Base-by-base conservation (phyloP, 768 basidiomycete species). In the Thelephora aurantiotincta region DNA sequence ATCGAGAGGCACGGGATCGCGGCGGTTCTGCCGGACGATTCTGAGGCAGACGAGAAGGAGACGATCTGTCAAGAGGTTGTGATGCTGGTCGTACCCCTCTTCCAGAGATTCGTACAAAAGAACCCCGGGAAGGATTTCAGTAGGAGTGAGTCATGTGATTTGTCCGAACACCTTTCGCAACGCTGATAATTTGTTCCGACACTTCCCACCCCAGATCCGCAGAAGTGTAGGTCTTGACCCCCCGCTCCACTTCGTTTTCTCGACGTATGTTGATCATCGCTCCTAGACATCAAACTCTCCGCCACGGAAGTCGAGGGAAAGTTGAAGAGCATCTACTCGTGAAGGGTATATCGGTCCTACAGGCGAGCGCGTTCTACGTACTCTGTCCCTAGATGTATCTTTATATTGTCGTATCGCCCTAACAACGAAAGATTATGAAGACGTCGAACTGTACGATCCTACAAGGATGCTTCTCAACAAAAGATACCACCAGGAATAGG, bases 91-190 rank as follows among this genome's bases (percentile, higher is more conserved):
- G 72, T 88, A 9, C 85, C 87, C 20, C 74, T 74, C 36, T 67
- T 91, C 51, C 75, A 82, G 61, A 66, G 79, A 48, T 89, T 90
- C 56, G 73, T 73, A 51, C 79, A 82, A 61, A 82, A 79, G 59
- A 77, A 83, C 55, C 71, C 70, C 34, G 86, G 85, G 37, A 87
- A 82, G 60, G 85, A 89, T 53, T 86, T 88, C 54, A 87, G 85
- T 60, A 86, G 83, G 66, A 86, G 88, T 88, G 53, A 57, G 74
- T 66, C 11, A 23, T 41, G 33, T 12, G 36, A 13, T 53, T 18
- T 37, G 18, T 11, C 60, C 43, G 48, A 46, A 33, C 11, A 16
- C 33, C 43, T 30, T n/a, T 44, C 33, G 22, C 34, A 38, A 19
- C 16, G 14, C 2, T 48, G 14, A 19, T 4, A 13, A 16, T 55